Evolutionary conservation across 306 rosid species (phyloP), one percentile per base, ranked within the genome.

Genomic region (Mucuna pruriens): DNA sequence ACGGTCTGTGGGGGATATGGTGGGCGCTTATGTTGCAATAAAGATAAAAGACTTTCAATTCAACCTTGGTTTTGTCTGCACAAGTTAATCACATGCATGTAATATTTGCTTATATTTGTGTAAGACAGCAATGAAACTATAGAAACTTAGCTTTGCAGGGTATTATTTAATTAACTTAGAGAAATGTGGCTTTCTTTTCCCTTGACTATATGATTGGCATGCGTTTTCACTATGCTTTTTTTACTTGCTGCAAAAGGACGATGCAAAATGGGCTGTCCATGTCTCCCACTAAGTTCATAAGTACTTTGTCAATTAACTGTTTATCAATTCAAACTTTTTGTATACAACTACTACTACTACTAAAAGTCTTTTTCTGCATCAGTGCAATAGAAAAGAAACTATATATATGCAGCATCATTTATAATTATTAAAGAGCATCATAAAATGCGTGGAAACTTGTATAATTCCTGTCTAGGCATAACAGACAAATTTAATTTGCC

Each of bases 231-330:
- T 54, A 20, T 23, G 82, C 86, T 72, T 86, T 68, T 89, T 84
- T 82, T 84, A 84, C 85, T 82, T 84, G 86, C 75, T n/a, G 90
- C 71, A 72, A 84, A 82, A 84, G 85, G 29, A 13, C 45, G 78
- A 74, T 48, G 78, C 88, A 84, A 62, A 80, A 86, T 89, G 84
- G 67, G 86, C 58, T 83, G 87, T 84, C 71, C 16, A 34, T 84
- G 90, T 86, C 85, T 89, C 88, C 92, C 92, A 89, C 90, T 82
- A 31, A 57, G n/a, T 29, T 45, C 23, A 33, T 54, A 3, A 12
- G 74, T 52, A 57, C 80, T 82, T 70, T 64, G 74, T 79, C 85
- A 81, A 84, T 84, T n/a, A 74, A 75, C 83, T 16, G 1, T 39
- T 25, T 9, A n/a, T 74, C 69, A 4, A 48, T 83, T 76, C 87